Base-by-base conservation (phyloP, 2,329 filamentous ascomycete genomes). In the Talaromyces islandicus region DNA sequence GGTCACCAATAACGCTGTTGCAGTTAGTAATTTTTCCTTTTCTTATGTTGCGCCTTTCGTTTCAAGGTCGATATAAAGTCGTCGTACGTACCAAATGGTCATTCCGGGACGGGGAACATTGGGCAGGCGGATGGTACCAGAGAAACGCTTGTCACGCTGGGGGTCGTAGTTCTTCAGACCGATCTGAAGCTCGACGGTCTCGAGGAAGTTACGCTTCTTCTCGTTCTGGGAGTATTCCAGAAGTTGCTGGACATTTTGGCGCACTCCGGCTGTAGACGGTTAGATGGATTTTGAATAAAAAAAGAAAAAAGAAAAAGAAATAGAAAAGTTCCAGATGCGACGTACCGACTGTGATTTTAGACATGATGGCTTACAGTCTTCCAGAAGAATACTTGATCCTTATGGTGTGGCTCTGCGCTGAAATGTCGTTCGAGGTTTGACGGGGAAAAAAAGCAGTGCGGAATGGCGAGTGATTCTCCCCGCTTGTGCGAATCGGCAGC, bases 111-210 rank as follows among this genome's bases (percentile, higher is more conserved):
- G 92, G 73, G 92, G 94, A 71, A 97, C 85, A 75, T 87, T 85
- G 70, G 93, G 92, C 75, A 97, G 90, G 84, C 89, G 92, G 85
- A 99, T 90, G 80, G 94, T 97, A 81, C 94, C 94, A 62, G 91
- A 96, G 93, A 99, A 99, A 96, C 93, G 93, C 93, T 99, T 99
- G 85, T 99, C 94, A 91, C 94, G 93, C 89, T 97, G 86, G 77
- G 94, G 93, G 80, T 99, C 90, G 85, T 96, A 96, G 89, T 96
- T 96, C 90, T 96, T 95, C 78, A 96, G 88, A 80, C 91, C 91
- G 85, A 95, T 94, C 81, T 91, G 86, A 71, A 90, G 76, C 71
- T 81, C 78, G 68, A 96, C 91, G 77, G 90, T 93, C 85, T 94
- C 91, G 78, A 95, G 85, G 85, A 96, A 97, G 87, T 96, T 96